phyloP scores from a whole-genome alignment of 78 protist genomes.

The Planoprotostelium fungivorum region DNA sequence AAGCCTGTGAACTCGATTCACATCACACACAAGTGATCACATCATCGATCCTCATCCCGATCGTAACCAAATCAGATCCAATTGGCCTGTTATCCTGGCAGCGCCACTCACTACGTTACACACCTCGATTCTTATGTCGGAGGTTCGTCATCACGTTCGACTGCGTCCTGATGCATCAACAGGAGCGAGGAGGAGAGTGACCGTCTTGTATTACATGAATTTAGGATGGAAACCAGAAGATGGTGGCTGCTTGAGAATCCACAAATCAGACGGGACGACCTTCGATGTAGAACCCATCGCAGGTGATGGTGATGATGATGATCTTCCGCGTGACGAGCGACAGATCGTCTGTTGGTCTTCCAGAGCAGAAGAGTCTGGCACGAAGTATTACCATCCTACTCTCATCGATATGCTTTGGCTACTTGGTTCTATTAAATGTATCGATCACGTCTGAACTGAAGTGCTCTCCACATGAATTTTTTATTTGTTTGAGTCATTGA shows the following conservation, averaged over 20 bases:
- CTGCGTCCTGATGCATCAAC: neutral
- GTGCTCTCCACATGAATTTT: too few species aligned
- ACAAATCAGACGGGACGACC: neutral
- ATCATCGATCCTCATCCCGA: neutral
- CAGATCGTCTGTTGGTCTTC: neutral
- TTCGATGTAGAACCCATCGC: neutral
- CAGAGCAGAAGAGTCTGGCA: neutral
- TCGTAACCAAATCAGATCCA: neutral
- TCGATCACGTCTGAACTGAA: too few species aligned
- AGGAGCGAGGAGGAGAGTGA: neutral
- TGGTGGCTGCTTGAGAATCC: neutral
- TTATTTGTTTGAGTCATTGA: too few species aligned
- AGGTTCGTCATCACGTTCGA: neutral
- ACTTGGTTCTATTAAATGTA: neutral
- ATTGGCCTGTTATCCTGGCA: neutral
- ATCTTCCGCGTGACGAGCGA: neutral
- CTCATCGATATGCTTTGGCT: neutral
- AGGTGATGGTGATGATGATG: neutral
- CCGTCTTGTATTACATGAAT: neutral
- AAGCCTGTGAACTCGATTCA: neutral
- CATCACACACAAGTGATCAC: neutral
- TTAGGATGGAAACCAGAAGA: neutral
- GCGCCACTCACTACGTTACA: neutral
- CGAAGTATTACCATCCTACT: neutral
- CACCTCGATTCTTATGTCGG: neutral